A percentile compares a stretch with the other conserved stretches of the same genome.
These are phyloP conservation scores for Kregervanrija pseudodelftensis DNA, from an alignment of 805 yeast genomes.

Conservation along the genomic window DNA sequence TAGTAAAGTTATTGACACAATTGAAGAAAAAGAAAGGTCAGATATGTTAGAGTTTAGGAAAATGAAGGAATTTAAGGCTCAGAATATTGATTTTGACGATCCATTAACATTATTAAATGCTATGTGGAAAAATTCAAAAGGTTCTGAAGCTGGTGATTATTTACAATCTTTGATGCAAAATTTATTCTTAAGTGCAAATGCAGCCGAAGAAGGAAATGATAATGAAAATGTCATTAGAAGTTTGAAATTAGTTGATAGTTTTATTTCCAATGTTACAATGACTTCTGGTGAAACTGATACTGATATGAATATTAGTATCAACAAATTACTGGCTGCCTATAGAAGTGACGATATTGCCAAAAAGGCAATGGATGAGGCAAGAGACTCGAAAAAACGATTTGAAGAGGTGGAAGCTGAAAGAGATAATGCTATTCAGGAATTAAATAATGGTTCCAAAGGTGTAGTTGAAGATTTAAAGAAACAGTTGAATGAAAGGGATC, in stretches of 20 bases:
- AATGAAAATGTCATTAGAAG: conserved; percentile 39
- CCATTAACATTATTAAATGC: conserved; percentile 64
- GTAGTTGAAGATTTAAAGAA: conserved; percentile 51
- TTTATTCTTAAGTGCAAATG: conserved; percentile 42
- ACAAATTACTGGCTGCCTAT: conserved; percentile 60
- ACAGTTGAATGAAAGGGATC: conserved; percentile 58
- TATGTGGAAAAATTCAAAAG: conserved; percentile 49
- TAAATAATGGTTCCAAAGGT: conserved; percentile 66
- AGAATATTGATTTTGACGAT: conserved; percentile 53
- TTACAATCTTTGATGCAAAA: conserved; percentile 62
- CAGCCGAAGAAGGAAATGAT: conserved; percentile 32
- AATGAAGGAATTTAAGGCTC: conserved; percentile 30
- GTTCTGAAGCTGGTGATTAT: conserved; percentile 52
- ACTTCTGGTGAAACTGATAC: conserved; percentile 50
- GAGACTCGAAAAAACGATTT: conserved; percentile 31
- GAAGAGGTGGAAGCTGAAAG: conserved; percentile 39
- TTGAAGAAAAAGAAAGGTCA: conserved; percentile 31
- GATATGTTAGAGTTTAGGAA: conserved; percentile 37
- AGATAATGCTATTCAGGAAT: conserved; percentile 22
- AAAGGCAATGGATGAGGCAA: conserved; percentile 49
- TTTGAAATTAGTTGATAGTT: conserved; percentile 46
- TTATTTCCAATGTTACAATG: conserved; percentile 47
- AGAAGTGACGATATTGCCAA: conserved; percentile 83
- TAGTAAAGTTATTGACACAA: conserved; percentile 36
- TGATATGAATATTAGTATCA: conserved; percentile 73